Evolutionary conservation across 768 basidiomycete genomes (phyloP).

Genomic region (Pleurotus platypus): DNA sequence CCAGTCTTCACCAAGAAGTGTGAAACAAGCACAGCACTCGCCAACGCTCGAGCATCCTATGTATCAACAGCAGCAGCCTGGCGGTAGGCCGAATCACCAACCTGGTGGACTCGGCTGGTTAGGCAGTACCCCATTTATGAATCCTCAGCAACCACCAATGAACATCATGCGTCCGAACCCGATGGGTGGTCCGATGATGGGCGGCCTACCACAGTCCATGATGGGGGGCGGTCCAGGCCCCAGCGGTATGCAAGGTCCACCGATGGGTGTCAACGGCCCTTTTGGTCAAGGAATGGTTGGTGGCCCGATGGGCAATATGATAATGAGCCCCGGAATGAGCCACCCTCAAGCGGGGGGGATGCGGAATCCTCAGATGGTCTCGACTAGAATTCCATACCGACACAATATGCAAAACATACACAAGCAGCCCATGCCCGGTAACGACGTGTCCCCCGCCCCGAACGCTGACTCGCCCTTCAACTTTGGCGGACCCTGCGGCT

Average conservation of each 20-base stretch:
- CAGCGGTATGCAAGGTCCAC: background rate
- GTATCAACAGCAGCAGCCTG: constrained; percentile 14
- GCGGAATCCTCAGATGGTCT: constrained; percentile 35
- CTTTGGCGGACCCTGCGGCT: constrained; percentile 18
- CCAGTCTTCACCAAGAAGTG: constrained; percentile 54
- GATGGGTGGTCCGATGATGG: constrained; percentile 16
- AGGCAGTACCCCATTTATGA: constrained; percentile 2
- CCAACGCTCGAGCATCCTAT: constrained; percentile 33
- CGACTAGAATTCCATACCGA: constrained; percentile 16
- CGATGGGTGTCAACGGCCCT: background rate
- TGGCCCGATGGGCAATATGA: constrained; percentile 13
- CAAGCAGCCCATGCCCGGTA: constrained; percentile 27
- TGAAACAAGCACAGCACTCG: constrained; percentile 50
- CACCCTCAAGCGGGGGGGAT: constrained; percentile 26
- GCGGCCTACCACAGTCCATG: constrained; percentile 17
- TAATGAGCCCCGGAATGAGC: constrained; percentile 33
- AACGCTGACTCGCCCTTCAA: constrained; percentile 38
- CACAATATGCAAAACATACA: constrained; percentile 25
- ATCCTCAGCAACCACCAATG: constrained; percentile 5
- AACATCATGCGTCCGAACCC: constrained; percentile 17
- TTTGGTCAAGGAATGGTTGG: constrained; percentile 16
- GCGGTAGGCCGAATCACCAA: constrained; percentile 18
- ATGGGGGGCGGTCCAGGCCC: background rate
- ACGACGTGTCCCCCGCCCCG: constrained; percentile 41
- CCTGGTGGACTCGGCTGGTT: constrained; percentile 21